Evolutionary conservation across 352 stramenopile genomes (phyloP), one percentile per base, ranked within the genome.

Genomic region (Aphanomyces stellatus): DNA sequence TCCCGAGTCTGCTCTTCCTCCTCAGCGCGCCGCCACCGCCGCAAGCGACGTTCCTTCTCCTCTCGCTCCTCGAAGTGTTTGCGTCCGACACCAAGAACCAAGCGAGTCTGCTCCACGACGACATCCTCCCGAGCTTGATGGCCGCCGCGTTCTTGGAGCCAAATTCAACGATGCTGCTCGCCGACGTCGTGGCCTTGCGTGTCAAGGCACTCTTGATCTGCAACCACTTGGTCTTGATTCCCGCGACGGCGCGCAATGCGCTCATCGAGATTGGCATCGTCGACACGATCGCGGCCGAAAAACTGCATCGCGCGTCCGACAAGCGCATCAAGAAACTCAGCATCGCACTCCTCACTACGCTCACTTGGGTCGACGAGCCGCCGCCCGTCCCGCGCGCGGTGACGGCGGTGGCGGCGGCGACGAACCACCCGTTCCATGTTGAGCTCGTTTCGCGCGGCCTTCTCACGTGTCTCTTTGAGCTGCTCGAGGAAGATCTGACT

Each of bases 391-490:
- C 6, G 34, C 31, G 10, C 49, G n/a, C 28, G 0, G 24, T 25
- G 31, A 33, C 30, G 19, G 6, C 27, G 2, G 69, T 65, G 7
- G 35, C 19, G 0, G 77, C 82, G 53, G 59, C 71, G 34, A 24
- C 19, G 8, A 76, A 88, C 42, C 87, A 87, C 55, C 79, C 82
- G 65, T 79, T 86, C 59, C 88, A 90, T 65, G 84, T 90, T 42
- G 81, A 91, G 34, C 69, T 91, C 1, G 68, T 90, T 4, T 81
- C 82, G 0, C 76, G 81, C n/a, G 82, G 82, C 10, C 74, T 88
- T 30, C 80, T 90, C 51, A 84, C 88, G 48, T 88, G 80, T 19
- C 72, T 88, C 49, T 88, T 88, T 69, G 81, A 79, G 2, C 86
- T 89, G 48, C 70, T 91, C 5, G 55, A 65, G 17, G 82, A 87